A percentile compares a stretch with the other conserved stretches of the same genome.
Evolutionary conservation across 306 rosid genomes (phyloP).

Genomic region (Vicia sativa): DNA sequence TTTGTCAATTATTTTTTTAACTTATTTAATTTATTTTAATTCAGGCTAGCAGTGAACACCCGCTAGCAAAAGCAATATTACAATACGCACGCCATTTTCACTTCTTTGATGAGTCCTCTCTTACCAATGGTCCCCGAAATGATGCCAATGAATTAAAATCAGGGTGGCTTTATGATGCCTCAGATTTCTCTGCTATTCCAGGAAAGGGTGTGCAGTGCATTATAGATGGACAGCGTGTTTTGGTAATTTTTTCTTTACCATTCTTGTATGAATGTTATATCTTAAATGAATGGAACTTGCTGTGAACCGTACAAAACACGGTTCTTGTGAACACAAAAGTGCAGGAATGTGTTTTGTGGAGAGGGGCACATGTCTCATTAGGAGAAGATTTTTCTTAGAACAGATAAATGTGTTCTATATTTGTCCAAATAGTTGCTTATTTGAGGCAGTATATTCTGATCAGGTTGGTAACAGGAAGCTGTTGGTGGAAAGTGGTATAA

Average conservation of each 20-base stretch:
- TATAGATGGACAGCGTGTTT: conserved; percentile 62
- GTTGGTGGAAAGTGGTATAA: conserved; percentile 77
- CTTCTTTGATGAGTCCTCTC: conserved; percentile 77
- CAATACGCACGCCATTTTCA: conserved; percentile 93
- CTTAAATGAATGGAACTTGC: conserved; percentile 51
- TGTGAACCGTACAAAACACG: background rate
- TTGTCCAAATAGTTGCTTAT: conserved; percentile 41
- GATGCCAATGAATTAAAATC: conserved; percentile 47
- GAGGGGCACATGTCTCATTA: background rate
- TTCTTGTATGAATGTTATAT: conserved; percentile 10
- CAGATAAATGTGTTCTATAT: conserved; percentile 24
- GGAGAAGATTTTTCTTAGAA: background rate
- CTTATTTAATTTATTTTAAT: conserved; percentile 27
- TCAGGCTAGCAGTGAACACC: conserved; percentile 99
- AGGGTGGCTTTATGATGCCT: conserved; percentile 87
- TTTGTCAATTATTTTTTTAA: conserved; percentile 9
- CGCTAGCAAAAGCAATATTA: conserved; percentile 89
- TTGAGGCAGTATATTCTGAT: conserved; percentile 34
- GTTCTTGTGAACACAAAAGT: background rate
- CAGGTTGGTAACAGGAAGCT: conserved; percentile 96
- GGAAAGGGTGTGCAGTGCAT: conserved; percentile 86
- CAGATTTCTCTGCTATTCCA: conserved; percentile 82
- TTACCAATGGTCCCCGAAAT: conserved; percentile 46
- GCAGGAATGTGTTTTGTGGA: background rate
- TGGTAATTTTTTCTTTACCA: conserved; percentile 56